Evolutionary conservation across 805 yeast species (phyloP), one percentile per base, ranked within the genome.

Genomic region (Blastobotrys robertii): DNA sequence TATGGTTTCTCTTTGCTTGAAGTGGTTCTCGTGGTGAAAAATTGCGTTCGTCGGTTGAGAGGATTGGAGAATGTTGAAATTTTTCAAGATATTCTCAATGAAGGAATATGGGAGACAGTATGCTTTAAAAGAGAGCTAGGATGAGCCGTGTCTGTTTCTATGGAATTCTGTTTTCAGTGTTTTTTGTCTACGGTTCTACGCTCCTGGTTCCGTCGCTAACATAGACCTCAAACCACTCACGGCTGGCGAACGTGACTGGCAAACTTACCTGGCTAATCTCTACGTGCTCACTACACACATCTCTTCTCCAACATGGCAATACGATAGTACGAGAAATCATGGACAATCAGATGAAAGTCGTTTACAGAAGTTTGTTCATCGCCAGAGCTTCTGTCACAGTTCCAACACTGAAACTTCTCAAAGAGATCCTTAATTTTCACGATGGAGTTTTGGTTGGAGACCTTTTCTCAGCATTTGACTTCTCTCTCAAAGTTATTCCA

Each of bases 351-450:
- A 57, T 72, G 35, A 83, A 80, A 51, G 71, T 77, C 6, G 64
- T 87, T 2, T 84, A 82, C 60, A 68, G 94, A 51, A 78, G 82
- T 12, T 64, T 87, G 33, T 73, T 72, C 46, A 71, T 75, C 42
- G 60, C 69, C 47, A 74, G 79, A 48, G 76, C 83, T 0, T 66
- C 74, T 1, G 56, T 72, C 1, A 76, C 88, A 0, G 76, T 74
- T 42, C 82, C 92, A 1, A 69, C 73, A 2, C 57, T 86, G n/a
- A 60, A 72, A 35, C 53, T 87, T 8, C 58, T 90, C 49, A 64
- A 63, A 13, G 71, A 73, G 38, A 66, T 81, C 22, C 69, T 77
- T 4, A 49, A 59, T 1, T 77, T 69, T 51, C 67, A 72, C 37
- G 63, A 71, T 19, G 77, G 80, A 1, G 60, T 66, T 2, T 58